Base-by-base conservation (phyloP, 441 rosid species). In the Adansonia madagascariensis region DNA sequence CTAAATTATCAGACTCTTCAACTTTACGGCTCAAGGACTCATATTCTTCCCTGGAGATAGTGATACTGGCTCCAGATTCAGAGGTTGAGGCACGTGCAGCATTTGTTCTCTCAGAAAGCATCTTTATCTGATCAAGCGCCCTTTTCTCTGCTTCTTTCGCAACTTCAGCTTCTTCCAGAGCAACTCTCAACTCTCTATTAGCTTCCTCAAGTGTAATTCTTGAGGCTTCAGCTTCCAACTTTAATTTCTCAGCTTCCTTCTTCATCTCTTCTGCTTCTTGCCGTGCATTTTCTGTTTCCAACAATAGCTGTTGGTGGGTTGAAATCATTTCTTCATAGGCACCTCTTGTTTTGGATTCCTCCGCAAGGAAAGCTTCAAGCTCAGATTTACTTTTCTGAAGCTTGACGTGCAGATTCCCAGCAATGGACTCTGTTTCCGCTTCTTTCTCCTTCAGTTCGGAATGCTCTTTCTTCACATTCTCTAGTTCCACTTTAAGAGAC, bases 121-220 rank as follows among this genome's bases (percentile, higher is more conserved):
- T 71, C 78, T 88, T 94, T 15, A 92, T 88, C 86, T 88, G 86
- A 85, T 88, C 93, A 67, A 91, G 91, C 1, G 97, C 97, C 70
- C 81, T 83, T 27, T 77, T 50, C 86, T 92, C 98, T 0, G 94
- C 90, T 77, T 73, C 82, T 83, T 92, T 90, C 6, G 96, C 98
- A 81, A 85, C 98, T 81, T 96, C 98, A 0, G 83, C 97, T 83
- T 96, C 98, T 80, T 90, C 96, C 43, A 92, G 49, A 77, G 94
- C 98, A 24, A 86, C 84, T 81, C 77, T 87, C 80, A 94, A 84
- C 75, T 82, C 85, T 71, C 87, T 85, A 82, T 89, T 93, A 55
- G 93, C 91, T 80, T 92, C 97, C 80, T 89, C 94, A 35, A 91
- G 90, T 0, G 85, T 82, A 43, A 81, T 80, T 80, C 85, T 85